These are phyloP conservation scores for Arabidopsis thaliana DNA, from an alignment of 345 rosid species.

Conservation along the genomic window TAIR10.1 NC_003075.7:17515501-17516000, in stretches of 20 bases:
- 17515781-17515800: constrained; percentile 64
- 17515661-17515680: constrained; percentile 3
- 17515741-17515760: constrained; percentile 70
- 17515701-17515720: constrained; percentile 52
- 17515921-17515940: constrained; percentile 76
- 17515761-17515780: constrained; percentile 66
- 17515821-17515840: constrained; percentile 81
- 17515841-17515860: constrained; percentile 94
- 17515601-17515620: constrained; percentile 79
- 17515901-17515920: constrained; percentile 86
- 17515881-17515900: constrained; percentile 70
- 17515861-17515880: constrained; percentile 86
- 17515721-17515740: constrained; percentile 81
- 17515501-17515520: constrained; percentile 3
- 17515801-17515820: constrained; percentile 69
- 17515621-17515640: constrained; percentile 66
- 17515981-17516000: constrained; percentile 8
- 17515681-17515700: not conserved
- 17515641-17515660: not conserved
- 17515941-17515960: constrained; percentile 70
- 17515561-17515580: constrained; percentile 93
- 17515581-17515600: constrained; percentile 72
- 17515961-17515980: constrained; percentile 48
- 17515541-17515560: constrained; percentile 55
- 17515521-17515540: not conserved